phyloP scores from a whole-genome alignment of 2,329 filamentous ascomycete species.

The Colletotrichum kahawae region DNA sequence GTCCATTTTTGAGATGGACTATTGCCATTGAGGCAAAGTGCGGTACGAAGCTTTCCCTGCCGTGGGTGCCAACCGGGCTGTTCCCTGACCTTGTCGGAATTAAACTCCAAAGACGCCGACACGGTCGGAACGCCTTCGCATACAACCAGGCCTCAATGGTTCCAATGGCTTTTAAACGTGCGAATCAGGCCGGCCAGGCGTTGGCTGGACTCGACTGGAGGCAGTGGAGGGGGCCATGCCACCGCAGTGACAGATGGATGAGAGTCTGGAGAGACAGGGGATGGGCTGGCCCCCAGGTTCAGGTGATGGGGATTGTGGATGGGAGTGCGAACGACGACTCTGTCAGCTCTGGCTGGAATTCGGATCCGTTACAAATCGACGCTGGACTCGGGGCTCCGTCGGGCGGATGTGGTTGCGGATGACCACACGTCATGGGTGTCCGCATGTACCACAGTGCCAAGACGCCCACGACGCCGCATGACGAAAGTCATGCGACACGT shows the following conservation, averaged over 20 bases:
- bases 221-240: background rate
- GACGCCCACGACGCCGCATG: background rate
- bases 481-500: constrained; percentile 2
- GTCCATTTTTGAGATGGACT: background rate
- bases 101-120: background rate
- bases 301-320: background rate
- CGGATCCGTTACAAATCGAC: background rate
- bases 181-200: background rate
- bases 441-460: background rate
- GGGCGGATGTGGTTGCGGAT: background rate
- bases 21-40: background rate
- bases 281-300: background rate
- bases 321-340: background rate
- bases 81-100: background rate
- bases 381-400: background rate
- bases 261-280: background rate
- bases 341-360: background rate
- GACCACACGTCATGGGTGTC: constrained; percentile 6
- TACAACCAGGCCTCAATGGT: background rate
- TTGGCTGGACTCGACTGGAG: background rate
- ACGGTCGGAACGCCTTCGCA: background rate
- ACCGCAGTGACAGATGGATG: background rate
- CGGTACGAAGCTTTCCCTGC: constrained; percentile 6
- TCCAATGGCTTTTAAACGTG: background rate
- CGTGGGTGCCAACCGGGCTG: background rate